These are phyloP conservation scores for Diplodia mutila DNA, from an alignment of 2,329 filamentous ascomycete genomes.

Conservation along the genomic window DNA sequence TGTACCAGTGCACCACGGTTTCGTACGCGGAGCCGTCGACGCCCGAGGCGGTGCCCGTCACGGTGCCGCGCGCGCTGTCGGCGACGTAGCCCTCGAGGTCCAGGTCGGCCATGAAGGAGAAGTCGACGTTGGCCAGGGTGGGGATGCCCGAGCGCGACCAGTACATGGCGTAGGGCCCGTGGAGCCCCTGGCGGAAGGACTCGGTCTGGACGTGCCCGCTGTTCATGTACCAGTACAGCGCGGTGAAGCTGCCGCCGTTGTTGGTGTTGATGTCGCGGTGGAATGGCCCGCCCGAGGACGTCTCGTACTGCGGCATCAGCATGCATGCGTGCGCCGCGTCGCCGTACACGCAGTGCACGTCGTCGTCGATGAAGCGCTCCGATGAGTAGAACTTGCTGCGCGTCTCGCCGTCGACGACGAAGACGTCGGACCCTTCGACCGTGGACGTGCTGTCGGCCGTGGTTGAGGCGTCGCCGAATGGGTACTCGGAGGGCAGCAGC, in stretches of 20 bases:
- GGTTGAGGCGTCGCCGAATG: conserved; percentile 54
- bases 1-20: conserved; percentile 65
- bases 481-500: conserved; percentile 40
- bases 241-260: conserved; percentile 61
- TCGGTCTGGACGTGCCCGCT: conserved; percentile 58
- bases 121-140: conserved; percentile 49
- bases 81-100: conserved; percentile 62
- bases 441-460: conserved; percentile 55
- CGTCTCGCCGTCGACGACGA: conserved; percentile 63
- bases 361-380: conserved; percentile 70
- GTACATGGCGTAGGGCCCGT: conserved; percentile 66
- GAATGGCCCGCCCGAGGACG: conserved; percentile 68
- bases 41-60: conserved; percentile 64
- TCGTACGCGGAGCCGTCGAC: conserved; percentile 55
- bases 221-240: conserved; percentile 71
- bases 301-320: conserved; percentile 63
- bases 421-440: conserved; percentile 60
- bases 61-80: conserved; percentile 59
- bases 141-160: conserved; percentile 65
- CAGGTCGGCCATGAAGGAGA: conserved; percentile 63
- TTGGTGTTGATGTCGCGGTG: conserved; percentile 66
- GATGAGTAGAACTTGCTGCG: conserved; percentile 73
- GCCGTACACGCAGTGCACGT: conserved; percentile 64
- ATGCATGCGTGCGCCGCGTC: conserved; percentile 64
- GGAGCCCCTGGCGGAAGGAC: conserved; percentile 63